Evolutionary conservation across 1,284 basidiomycete genomes (phyloP), one percentile per base, ranked within the genome.

Genomic region (Heterobasidion parviporum): DNA sequence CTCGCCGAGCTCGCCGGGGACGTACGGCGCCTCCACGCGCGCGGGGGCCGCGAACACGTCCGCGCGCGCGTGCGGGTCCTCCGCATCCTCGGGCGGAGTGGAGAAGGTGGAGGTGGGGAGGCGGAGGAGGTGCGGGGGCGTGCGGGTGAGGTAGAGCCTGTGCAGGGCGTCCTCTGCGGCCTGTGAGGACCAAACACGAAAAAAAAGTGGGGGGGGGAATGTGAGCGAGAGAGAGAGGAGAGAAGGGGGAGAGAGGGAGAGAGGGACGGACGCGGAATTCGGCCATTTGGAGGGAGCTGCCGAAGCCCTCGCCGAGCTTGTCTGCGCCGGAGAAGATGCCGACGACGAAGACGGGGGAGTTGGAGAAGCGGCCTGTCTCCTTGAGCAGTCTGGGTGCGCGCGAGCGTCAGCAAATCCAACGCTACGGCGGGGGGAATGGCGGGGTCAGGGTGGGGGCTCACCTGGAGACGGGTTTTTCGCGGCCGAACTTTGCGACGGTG

Each of bases 271-370:
- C 94, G 57, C 97, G 78, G 72, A 85, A 97, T 72, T 98, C 93
- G 15, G 94, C 95, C 96, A 99, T 99, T 67, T 83, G 85, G 57
- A 98, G 75, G 15, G 91, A 94, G 63, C 85, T 91, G 50, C 97
- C 97, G 66, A 94, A 94, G 8, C 94, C 95, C 73, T 99, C 95
- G 12, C 96, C 94, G 2, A 99, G 80, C 72, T 98, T 86, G 61
- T 90, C 88, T 18, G 81, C 82, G 7, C 89, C 89, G n/a, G 91
- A 90, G 70, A 84, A 98, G 52, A 97, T 88, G 20, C 94, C 96
- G 9, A 98, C 89, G 14, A 98, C 90, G 69, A 92, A 99, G 44
- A 97, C 80, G 0, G 96, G 94, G 7, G 90, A 87, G 63, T 92
- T 91, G 3, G 91, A 90, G 61, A 85, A 82, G 50, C 93, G 83